Evolutionary conservation across 352 stramenopile species (phyloP).

Genomic region (Aphanomyces cochlioides): DNA sequence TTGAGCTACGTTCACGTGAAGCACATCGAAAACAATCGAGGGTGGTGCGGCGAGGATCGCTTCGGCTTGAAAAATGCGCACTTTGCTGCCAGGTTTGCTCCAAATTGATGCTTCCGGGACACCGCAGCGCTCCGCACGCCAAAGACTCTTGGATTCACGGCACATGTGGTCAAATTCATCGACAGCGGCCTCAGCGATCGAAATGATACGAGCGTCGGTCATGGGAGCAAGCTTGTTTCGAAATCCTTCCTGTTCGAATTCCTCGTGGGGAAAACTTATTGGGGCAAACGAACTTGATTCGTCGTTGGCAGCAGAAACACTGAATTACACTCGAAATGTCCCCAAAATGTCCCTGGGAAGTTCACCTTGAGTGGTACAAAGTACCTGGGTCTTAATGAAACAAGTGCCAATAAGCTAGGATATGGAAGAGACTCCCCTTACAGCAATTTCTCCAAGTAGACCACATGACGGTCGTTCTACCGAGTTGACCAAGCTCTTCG

Average conservation of each 20-base stretch:
- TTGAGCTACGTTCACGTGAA: conserved; percentile 2
- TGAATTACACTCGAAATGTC: too few species aligned
- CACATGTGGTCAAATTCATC: conserved; percentile 11
- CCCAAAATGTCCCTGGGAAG: too few species aligned
- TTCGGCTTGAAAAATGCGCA: conserved; percentile 8
- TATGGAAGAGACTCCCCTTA: too few species aligned
- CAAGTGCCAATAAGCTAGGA: too few species aligned
- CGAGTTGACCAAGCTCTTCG: too few species aligned
- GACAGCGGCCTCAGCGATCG: conserved; percentile 3
- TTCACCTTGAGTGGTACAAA: too few species aligned
- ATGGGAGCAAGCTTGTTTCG: too few species aligned
- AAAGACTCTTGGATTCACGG: conserved; percentile 1
- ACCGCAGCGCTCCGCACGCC: not conserved
- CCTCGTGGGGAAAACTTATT: not conserved
- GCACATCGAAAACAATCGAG: not conserved
- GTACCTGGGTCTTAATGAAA: too few species aligned
- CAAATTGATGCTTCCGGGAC: conserved; percentile 8
- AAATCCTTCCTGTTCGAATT: not conserved
- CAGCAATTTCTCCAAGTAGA: too few species aligned
- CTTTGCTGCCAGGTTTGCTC: conserved; percentile 11
- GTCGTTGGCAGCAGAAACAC: not conserved
- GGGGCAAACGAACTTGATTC: not conserved
- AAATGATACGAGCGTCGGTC: not conserved
- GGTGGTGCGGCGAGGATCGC: conserved; percentile 9
- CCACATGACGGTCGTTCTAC: too few species aligned